Evolutionary conservation across 2,329 filamentous ascomycete species (phyloP), one percentile per base, ranked within the genome.

Genomic region (Penicillium fuscoglaucum): DNA sequence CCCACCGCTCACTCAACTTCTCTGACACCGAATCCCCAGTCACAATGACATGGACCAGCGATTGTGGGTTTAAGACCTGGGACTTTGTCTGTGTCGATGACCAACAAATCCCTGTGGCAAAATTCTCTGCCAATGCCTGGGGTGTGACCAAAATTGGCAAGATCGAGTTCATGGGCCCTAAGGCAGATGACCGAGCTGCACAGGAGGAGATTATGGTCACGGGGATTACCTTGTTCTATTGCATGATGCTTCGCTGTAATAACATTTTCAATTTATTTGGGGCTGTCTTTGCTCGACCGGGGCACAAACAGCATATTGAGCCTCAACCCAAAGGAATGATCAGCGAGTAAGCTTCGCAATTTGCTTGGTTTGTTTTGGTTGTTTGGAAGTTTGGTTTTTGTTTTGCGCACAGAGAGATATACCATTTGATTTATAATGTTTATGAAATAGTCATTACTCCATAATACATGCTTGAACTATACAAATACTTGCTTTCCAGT

Each of bases 41-140:
- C 12, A 64, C 66, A 37, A 60, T 73, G 66, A 70, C 60, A 26
- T 73, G 71, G 71, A 66, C 62, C 12, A 67, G 68, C 29, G 59
- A 64, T 29, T 60, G 53, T 9, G 60, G 62, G 12, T 66, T 70
- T 41, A 71, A 67, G 54, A 66, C 47, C 6, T 73, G 70, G 69
- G 68, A 73, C 54, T 73, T 72, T 59, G 48, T 73, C 44, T 72
- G 68, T 41, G 53, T 68, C 4, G 68, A 72, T 47, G 68, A 71
- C 43, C 50, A 68, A 2, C 60, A 69, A 51, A 57, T 65, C 43
- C 68, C 71, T 17, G 62, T 73, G 19, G 70, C 71, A 12, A 66
- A 64, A 49, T 70, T 68, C 53, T 59, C 62, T 15, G 61, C 63
- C 9, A 67, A 68, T 26, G 26, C 63, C 8, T 71, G 68, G 68